These are phyloP conservation scores for Pinguiococcus pyrenoidosus DNA, from an alignment of 108 stramenopile species.

Conservation along the genomic window DNA sequence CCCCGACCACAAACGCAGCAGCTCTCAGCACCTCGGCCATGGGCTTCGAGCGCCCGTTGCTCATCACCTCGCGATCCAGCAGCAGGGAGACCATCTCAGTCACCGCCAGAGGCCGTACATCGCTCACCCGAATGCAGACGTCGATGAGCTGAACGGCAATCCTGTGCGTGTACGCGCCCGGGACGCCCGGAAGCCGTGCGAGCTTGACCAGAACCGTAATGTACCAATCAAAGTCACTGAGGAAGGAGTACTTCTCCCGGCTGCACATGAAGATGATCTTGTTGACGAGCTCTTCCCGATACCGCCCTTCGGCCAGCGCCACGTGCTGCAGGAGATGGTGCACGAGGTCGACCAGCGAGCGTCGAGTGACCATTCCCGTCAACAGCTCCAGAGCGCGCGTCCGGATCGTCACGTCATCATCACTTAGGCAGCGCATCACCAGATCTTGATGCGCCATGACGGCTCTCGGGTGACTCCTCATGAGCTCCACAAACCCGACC, in stretches of 20 bases:
- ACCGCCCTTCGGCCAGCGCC: conserved; percentile 62
- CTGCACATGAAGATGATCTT: conserved; percentile 83
- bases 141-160: conserved; percentile 77
- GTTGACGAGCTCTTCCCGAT: conserved; percentile 79
- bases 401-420: conserved; percentile 96
- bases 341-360: conserved; percentile 80
- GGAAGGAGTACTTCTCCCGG: conserved; percentile 74
- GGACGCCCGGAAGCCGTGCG: conserved; percentile 46
- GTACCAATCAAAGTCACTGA: conserved; percentile 89
- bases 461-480: conserved; percentile 73
- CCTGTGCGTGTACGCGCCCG: conserved; percentile 37
- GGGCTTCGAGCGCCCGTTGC: neutral
- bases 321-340: conserved; percentile 79
- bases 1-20: neutral
- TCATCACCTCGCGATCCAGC: conserved; percentile 5
- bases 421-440: conserved; percentile 77
- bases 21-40: conserved; percentile 47
- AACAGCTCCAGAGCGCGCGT: conserved; percentile 83
- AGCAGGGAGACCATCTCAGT: conserved; percentile 53
- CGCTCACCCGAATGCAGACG: conserved; percentile 80
- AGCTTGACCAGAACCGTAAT: conserved; percentile 67
- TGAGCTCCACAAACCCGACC: conserved; percentile 79
- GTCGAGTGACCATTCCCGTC: conserved; percentile 78
- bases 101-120: conserved; percentile 78
- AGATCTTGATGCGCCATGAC: conserved; percentile 71